These are phyloP conservation scores for Cucurbita argyrosperma DNA, from an alignment of 306 rosid species.

Conservation along the genomic window DNA sequence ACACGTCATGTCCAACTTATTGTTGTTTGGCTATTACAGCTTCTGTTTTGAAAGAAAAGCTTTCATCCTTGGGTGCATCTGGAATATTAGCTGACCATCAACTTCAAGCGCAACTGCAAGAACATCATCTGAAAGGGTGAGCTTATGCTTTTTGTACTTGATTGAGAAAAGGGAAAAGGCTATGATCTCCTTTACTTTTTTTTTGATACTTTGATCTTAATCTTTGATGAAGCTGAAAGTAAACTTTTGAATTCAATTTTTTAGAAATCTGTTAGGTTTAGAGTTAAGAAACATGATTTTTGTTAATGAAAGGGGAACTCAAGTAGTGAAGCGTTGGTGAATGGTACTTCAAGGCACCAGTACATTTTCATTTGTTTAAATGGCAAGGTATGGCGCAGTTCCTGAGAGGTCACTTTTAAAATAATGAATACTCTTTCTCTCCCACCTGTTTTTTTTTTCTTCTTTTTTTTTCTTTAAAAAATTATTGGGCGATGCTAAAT, in stretches of 20 bases:
- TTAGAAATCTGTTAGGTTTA: neutral
- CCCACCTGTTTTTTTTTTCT: neutral
- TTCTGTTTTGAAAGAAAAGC: conserved; percentile 84
- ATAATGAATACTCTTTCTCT: neutral
- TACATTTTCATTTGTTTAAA: neutral
- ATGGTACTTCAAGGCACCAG: neutral
- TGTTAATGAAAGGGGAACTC: neutral
- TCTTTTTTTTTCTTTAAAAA: neutral
- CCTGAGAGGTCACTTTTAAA: neutral
- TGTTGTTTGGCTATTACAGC: conserved; percentile 41
- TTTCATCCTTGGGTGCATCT: conserved; percentile 80
- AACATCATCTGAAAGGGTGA: conserved; percentile 83
- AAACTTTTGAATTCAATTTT: neutral
- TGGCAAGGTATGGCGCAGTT: neutral
- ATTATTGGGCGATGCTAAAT: neutral
- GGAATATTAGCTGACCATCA: conserved; percentile 97
- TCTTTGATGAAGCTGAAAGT: neutral
- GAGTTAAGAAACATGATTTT: neutral
- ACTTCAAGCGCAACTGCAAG: conserved; percentile 96
- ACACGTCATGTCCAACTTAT: neutral
- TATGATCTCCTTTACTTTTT: neutral
- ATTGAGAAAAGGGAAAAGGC: neutral
- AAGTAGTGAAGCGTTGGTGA: neutral
- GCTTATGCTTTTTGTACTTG: conserved; percentile 11
- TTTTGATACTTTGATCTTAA: neutral